Conservation (phyloP, 371 early-diverging fungal genomes). For the Mucor plumbeus region DNA sequence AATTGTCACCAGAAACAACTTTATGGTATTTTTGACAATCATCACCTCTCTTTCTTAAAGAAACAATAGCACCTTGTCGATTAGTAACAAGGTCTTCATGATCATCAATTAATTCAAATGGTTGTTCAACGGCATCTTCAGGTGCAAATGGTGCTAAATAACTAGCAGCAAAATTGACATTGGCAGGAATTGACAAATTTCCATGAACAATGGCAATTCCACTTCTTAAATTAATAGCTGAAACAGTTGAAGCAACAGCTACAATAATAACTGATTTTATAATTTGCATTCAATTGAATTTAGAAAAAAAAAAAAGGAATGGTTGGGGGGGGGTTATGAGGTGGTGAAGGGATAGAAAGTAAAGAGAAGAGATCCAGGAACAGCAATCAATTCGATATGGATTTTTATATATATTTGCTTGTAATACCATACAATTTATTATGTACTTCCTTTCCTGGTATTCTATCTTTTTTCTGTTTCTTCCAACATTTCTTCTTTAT, state of each 20-base stretch:
- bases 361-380: conserved; percentile 21
- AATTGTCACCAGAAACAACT: conserved; percentile 41
- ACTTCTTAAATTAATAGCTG: conserved; percentile 8
- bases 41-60: conserved; percentile 27
- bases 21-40: conserved; percentile 34
- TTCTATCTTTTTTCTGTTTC: conserved; percentile 16
- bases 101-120: conserved; percentile 39
- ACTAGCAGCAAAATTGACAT: conserved; percentile 15
- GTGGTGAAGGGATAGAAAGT: conserved; percentile 15
- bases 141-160: conserved; percentile 38
- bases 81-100: conserved; percentile 33
- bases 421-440: conserved; percentile 12
- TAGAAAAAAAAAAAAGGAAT: no score
- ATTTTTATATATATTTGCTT: neutral
- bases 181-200: neutral
- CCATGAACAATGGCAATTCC: conserved; percentile 14
- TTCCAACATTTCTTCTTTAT: conserved; percentile 4
- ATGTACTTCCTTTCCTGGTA: conserved; percentile 8
- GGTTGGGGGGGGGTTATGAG: neutral
- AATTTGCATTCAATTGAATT: neutral
- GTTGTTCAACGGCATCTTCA: conserved; percentile 33
- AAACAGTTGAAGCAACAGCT: conserved; percentile 12
- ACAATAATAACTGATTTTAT: conserved; percentile 10
- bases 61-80: conserved; percentile 14
- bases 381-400: neutral